Base-by-base conservation (phyloP, 495 filamentous ascomycete genomes). In the Hyaloscypha bicolor region DNA sequence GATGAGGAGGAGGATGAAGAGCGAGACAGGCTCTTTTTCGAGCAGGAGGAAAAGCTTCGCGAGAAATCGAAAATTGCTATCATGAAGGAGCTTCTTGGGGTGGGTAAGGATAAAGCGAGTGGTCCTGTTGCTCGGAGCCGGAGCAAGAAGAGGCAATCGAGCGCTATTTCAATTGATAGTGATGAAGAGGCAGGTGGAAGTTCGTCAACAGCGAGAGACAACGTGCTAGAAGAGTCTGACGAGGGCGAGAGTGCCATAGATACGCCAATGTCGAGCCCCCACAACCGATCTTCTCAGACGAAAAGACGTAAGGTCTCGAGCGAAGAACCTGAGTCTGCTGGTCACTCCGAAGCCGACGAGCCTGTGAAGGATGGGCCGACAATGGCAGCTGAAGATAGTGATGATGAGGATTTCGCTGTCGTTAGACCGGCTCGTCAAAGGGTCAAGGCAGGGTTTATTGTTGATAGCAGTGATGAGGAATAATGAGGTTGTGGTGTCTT, bases 1-100 rank as follows among this genome's bases (percentile, higher is more conserved):
- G 91, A 93, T 67, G 93, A 95, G 63, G 92, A 96, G 67, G 86
- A 82, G n/a, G 90, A 90, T 62, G 85, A 83, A 39, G 88, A 90
- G 59, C 79, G 80, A 48, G 86, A 91, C 72, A 76, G 75, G 62
- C 83, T 84, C 51, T 96, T 95, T 75, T 96, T 93, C 78, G 82
- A 74, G 6, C 77, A 81, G n/a, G 91, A 95, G 76, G 82, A 84
- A 75, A 77, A 83, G 65, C 33, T 69, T 6, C 65, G 75, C 57
- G 72, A 78, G 70, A 59, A 66, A 42, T 67, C 68, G 0, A 79
- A 77, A 61, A 68, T 77, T 29, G 66, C 57, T 4, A 73, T 57
- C 1, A 74, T 78, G 69, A 76, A 76, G 35, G 45, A 74, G 55
- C 55, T 72, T 37, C 64, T 63, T 25, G 30, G 58, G 51, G 69